Base-by-base conservation (phyloP, 345 rosid species). In the Citrus cavaleriei region DNA sequence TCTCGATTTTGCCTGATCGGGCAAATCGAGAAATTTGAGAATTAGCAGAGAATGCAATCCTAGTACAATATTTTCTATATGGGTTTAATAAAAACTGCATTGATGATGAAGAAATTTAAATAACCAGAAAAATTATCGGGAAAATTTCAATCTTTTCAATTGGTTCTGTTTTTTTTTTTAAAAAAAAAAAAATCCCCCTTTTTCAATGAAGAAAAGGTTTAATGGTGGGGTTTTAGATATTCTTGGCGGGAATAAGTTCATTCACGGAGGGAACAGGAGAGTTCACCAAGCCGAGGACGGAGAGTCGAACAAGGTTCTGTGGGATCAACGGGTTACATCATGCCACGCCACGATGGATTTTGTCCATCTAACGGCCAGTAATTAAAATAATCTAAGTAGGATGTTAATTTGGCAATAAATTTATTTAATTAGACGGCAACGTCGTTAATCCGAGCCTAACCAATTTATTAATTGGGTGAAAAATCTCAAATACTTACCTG, bases 11-110 rank as follows among this genome's bases (percentile, higher is more conserved):
- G 24, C 94, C 93, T 24, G 24, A 2, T 22, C 90, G 89, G 7
- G 90, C 82, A 24, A 89, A 84, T 40, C 77, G 82, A 32, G 93
- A 57, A 66, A 94, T 94, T 71, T 86, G 85, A 71, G 82, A 85
- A 76, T 80, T 86, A 34, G 67, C 42, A 32, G 85, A 73, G 30
- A 64, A 60, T 34, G 76, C 59, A 7, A 75, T 76, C 10, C 64
- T 13, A 10, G 92, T 76, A 34, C 73, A 84, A 51, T 83, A 85
- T 0, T 75, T 63, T 82, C 90, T 88, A 40, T 37, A 68, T 9
- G 83, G 67, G 58, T 81, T 72, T 42, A 74, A 42, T 22, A 72
- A 73, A 70, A 83, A 77, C 81, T 64, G 85, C 95, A 91, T 92
- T 54, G 72, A 71, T 70, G 12, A 62, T 19, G 22, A 49, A 76